Conservation (phyloP, 2,329 filamentous ascomycete species). For the Lojkania enalia region DNA sequence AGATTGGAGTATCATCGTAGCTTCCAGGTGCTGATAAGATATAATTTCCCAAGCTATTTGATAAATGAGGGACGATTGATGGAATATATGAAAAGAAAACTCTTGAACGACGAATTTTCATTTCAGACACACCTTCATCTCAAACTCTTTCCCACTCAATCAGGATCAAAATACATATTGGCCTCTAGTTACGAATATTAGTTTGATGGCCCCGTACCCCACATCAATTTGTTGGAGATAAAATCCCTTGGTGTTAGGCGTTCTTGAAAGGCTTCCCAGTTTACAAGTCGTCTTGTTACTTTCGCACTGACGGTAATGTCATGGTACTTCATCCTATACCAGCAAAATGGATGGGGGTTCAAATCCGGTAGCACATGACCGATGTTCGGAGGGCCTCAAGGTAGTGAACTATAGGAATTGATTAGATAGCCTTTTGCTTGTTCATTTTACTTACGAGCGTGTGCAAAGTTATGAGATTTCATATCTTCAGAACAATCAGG, state of each 20-base stretch:
- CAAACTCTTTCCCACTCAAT: no score
- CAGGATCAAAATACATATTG: no score
- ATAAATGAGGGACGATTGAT: no score
- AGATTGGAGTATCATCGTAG: no score
- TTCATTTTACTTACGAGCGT: slow-evolving; percentile 4
- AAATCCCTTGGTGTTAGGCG: slow-evolving; percentile 2
- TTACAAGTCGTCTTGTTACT: slow-evolving; percentile 3
- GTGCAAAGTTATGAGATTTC: neutral
- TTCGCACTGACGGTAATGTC: slow-evolving; percentile 1
- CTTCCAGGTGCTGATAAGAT: no score
- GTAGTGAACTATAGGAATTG: slow-evolving; percentile 3
- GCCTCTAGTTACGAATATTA: neutral
- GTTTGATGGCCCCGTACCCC: neutral
- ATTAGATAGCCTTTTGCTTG: neutral
- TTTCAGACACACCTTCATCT: no score
- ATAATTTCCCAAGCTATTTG: no score
- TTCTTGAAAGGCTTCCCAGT: slow-evolving; percentile 7
- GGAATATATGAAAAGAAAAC: no score
- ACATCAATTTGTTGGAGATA: neutral
- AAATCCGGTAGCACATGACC: slow-evolving; percentile 9
- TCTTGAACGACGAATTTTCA: no score
- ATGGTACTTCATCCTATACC: slow-evolving; percentile 4
- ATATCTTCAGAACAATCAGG: slow-evolving; percentile 3
- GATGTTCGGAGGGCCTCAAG: slow-evolving; percentile 6
- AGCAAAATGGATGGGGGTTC: slow-evolving; percentile 7